These are phyloP conservation scores for Penicillium herquei DNA, from an alignment of 495 filamentous ascomycete species.

Conservation along the genomic window DNA sequence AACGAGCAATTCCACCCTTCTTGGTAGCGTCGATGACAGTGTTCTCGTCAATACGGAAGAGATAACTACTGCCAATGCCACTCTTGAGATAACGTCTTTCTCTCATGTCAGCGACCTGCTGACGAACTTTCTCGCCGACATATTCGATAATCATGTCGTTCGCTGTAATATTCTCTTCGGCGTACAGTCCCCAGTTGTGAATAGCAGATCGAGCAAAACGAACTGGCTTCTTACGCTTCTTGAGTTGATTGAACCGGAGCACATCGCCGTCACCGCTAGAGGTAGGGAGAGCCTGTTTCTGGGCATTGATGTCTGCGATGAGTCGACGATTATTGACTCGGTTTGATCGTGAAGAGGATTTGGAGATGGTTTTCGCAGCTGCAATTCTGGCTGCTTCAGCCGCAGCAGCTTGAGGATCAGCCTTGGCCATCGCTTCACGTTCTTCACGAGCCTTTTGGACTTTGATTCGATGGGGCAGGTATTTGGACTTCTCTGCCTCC, in stretches of 20 bases:
- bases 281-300: conserved; percentile 77
- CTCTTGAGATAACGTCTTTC: conserved; percentile 91
- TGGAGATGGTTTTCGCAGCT: conserved; percentile 73
- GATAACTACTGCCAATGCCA: conserved; percentile 94
- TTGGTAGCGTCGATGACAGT: conserved; percentile 98
- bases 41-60: conserved; percentile 97
- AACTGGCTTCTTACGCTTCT: conserved; percentile 98
- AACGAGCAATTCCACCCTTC: conserved; percentile 93
- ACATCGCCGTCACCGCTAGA: conserved; percentile 75
- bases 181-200: conserved; percentile 98
- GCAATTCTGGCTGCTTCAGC: conserved; percentile 71
- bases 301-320: conserved; percentile 90
- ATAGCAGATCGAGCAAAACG: conserved; percentile 97
- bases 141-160: conserved; percentile 99
- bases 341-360: conserved; percentile 78
- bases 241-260: conserved; percentile 96
- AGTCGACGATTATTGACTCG: conserved; percentile 93
- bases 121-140: conserved; percentile 94
- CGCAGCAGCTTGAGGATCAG: conserved; percentile 62
- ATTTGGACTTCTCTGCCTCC: conserved; percentile 96
- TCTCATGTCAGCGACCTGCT: conserved; percentile 92
- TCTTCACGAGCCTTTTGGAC: conserved; percentile 88
- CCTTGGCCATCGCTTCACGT: conserved; percentile 75
- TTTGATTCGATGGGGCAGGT: conserved; percentile 94
- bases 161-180: conserved; percentile 93